Percentiles rank a stretch among this genome's conserved stretches.
phyloP scores from a whole-genome alignment of 257 asterid species.

The Galeopsis tetrahit region DNA sequence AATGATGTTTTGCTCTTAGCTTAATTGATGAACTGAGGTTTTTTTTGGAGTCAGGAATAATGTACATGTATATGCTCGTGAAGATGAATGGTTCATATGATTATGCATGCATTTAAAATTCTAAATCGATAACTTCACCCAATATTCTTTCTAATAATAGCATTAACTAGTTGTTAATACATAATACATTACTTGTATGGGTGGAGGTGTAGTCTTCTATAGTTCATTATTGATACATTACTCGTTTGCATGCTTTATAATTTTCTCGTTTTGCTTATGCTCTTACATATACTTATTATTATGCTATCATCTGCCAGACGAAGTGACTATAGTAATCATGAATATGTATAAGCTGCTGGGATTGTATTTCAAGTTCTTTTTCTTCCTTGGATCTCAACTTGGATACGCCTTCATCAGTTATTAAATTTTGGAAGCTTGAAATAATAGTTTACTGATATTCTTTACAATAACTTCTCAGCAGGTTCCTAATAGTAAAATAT shows the following conservation, averaged over 20 bases:
- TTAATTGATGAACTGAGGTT: constrained; percentile 16
- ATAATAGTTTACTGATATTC: background rate
- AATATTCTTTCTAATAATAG: constrained; percentile 20
- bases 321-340: background rate
- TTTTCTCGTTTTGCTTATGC: constrained; percentile 10
- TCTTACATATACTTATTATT: background rate
- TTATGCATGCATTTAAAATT: background rate
- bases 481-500: background rate
- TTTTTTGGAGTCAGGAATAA: background rate
- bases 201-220: background rate
- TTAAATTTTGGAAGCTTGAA: constrained; percentile 10
- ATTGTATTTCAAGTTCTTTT: background rate
- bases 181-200: too few relatives aligned
- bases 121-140: background rate
- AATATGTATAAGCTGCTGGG: background rate
- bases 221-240: constrained; percentile 4
- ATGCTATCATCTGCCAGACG: constrained; percentile 5
- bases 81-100: background rate
- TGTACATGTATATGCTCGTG: background rate
- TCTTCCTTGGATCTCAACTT: background rate
- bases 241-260: constrained; percentile 10
- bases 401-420: constrained; percentile 18
- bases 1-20: constrained; percentile 8
- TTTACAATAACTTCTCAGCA: constrained; percentile 2
- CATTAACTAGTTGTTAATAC: constrained; percentile 20